A percentile compares a stretch with the other conserved stretches of the same genome.
Conservation (phyloP, 2,329 filamentous ascomycete species). For the Onygenales sp. region DNA sequence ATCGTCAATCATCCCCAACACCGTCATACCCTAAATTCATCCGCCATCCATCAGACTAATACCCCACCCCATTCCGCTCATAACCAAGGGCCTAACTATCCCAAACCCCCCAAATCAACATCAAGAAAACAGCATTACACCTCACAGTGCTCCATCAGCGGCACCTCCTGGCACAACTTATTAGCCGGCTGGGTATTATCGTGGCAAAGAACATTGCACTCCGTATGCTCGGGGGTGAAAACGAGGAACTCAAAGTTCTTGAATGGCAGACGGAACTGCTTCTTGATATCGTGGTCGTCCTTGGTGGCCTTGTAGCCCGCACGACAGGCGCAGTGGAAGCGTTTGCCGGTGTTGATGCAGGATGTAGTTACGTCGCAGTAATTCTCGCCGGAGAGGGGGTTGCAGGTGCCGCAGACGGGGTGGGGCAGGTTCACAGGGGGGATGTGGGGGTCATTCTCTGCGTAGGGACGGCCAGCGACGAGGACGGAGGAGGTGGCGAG, state of each 20-base stretch:
- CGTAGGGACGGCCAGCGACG: conserved; percentile 10
- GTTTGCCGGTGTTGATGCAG: conserved; percentile 32
- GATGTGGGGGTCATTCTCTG: not conserved
- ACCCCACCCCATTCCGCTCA: no score
- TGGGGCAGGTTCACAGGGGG: not conserved
- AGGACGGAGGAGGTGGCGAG: conserved; percentile 16
- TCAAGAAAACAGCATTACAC: conserved; percentile 12
- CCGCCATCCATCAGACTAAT: no score
- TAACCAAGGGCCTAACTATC: no score
- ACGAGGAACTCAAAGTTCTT: conserved; percentile 31
- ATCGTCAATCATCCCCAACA: no score
- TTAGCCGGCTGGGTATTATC: conserved; percentile 21
- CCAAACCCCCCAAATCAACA: no score
- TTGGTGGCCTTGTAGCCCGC: conserved; percentile 31
- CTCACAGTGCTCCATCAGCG: conserved; percentile 19
- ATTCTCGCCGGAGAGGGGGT: conserved; percentile 31
- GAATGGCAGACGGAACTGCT: conserved; percentile 30
- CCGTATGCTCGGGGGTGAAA: conserved; percentile 26
- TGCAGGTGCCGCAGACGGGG: conserved; percentile 26
- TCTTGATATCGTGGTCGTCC: conserved; percentile 18
- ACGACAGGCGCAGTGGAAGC: conserved; percentile 34
- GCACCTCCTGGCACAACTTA: conserved; percentile 28
- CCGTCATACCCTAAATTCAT: no score
- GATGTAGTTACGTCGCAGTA: conserved; percentile 35
- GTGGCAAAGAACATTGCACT: conserved; percentile 28